phyloP scores from a whole-genome alignment of 495 filamentous ascomycete species.

The Lasiosphaeris hirsuta region DNA sequence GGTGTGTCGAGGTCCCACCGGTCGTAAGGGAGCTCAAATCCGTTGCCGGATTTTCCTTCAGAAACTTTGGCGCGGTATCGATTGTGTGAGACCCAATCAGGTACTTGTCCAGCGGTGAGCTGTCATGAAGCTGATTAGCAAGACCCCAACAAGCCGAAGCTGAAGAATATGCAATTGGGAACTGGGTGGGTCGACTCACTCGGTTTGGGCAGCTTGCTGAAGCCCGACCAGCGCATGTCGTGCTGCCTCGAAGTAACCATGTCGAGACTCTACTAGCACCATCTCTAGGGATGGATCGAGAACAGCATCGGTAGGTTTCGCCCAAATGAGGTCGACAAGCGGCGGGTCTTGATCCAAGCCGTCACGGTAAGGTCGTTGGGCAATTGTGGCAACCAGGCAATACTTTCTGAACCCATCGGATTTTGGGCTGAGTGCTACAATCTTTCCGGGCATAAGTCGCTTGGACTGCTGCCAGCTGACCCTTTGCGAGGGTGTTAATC shows the following conservation, averaged over 20 bases:
- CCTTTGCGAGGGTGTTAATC: slow-evolving; percentile 69
- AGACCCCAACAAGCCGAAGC: not conserved
- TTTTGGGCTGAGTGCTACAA: slow-evolving; percentile 67
- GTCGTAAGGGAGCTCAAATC: slow-evolving; percentile 32
- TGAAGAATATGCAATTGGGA: not conserved
- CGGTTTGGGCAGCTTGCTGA: slow-evolving; percentile 63
- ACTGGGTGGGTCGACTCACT: slow-evolving; percentile 45
- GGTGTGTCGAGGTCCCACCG: not conserved
- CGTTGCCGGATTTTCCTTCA: slow-evolving; percentile 29
- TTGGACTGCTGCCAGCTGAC: slow-evolving; percentile 76
- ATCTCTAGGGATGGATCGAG: slow-evolving; percentile 70
- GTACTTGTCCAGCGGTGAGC: slow-evolving; percentile 36
- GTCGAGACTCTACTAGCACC: slow-evolving; percentile 72
- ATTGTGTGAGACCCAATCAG: slow-evolving; percentile 40
- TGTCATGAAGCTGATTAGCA: not conserved
- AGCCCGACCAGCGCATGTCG: slow-evolving; percentile 70
- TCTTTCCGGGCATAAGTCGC: slow-evolving; percentile 62
- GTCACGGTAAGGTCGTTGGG: slow-evolving; percentile 58
- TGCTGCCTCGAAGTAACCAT: slow-evolving; percentile 70
- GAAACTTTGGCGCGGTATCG: slow-evolving; percentile 29
- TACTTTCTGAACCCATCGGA: slow-evolving; percentile 61
- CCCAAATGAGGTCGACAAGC: slow-evolving; percentile 74
- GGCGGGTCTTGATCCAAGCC: slow-evolving; percentile 62
- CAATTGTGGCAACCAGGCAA: slow-evolving; percentile 70
- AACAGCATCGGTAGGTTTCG: slow-evolving; percentile 51